Percentiles rank a stretch among this genome's conserved stretches.
phyloP scores from a whole-genome alignment of 306 rosid species.

The Begonia fuchsioides region DNA sequence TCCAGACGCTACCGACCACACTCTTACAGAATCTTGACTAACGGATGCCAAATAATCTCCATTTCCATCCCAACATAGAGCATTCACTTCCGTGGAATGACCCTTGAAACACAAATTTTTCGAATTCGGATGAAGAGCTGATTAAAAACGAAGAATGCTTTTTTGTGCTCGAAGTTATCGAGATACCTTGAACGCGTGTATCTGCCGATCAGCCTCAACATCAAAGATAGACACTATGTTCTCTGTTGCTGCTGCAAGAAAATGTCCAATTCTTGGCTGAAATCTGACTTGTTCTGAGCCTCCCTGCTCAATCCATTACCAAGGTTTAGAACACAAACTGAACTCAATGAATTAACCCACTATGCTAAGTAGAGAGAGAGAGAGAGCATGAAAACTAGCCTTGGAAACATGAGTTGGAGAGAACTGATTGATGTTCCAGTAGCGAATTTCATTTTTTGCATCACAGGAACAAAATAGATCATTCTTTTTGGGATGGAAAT shows the following conservation, averaged over 20 bases:
- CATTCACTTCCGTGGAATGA: conserved; percentile 44
- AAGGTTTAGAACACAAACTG: no score
- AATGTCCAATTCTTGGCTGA: conserved; percentile 72
- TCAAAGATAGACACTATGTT: conserved; percentile 65
- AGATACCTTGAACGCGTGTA: conserved; percentile 47
- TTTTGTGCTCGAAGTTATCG: background rate
- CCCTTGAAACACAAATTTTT: conserved; percentile 33
- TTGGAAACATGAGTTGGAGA: no score
- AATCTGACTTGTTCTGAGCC: conserved; percentile 76
- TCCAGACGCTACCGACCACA: conserved; percentile 68
- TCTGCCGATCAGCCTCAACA: conserved; percentile 61
- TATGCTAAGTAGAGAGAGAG: no score
- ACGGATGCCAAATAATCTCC: conserved; percentile 81
- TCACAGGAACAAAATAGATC: no score
- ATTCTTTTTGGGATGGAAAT: no score
- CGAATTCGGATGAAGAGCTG: no score
- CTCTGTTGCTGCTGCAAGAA: conserved; percentile 65
- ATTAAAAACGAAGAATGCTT: background rate
- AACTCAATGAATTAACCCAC: no score
- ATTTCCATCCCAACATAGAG: conserved; percentile 65
- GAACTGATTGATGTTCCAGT: no score
- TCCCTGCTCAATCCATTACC: conserved; percentile 46
- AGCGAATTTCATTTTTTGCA: no score
- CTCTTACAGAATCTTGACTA: conserved; percentile 70
- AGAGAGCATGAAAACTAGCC: no score